Percentiles rank a stretch among this genome's conserved stretches.
Conservation (phyloP, 139 green algal species). For the Pseudopediastrum boryanum region DNA sequence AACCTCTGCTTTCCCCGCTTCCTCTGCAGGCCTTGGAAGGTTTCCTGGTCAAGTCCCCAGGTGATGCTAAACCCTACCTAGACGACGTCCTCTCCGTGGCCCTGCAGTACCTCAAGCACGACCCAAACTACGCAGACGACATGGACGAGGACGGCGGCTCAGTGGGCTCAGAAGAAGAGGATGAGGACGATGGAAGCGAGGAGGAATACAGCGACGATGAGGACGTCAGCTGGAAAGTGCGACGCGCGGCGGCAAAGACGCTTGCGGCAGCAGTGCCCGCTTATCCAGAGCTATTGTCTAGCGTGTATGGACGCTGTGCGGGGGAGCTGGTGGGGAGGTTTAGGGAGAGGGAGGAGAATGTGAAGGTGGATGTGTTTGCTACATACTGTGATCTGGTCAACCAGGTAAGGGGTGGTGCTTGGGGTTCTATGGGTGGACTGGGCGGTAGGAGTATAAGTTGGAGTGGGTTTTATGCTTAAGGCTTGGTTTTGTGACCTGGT, state of each 20-base stretch:
- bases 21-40: constrained; percentile 87
- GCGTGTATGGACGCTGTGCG: constrained; percentile 44
- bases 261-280: neutral
- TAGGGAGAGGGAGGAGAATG: constrained; percentile 92
- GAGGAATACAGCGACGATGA: constrained; percentile 94
- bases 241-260: neutral
- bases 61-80: constrained; percentile 48
- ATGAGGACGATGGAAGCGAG: constrained; percentile 52
- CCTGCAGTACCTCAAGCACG: constrained; percentile 74
- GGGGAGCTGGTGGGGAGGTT: constrained; percentile 78
- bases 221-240: constrained; percentile 96
- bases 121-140: constrained; percentile 88
- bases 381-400: constrained; percentile 77
- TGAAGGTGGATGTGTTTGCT: constrained; percentile 83
- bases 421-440: too few relatives aligned
- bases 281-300: constrained; percentile 56
- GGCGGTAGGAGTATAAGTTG: too few relatives aligned
- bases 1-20: neutral
- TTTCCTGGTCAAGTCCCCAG: constrained; percentile 76
- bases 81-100: constrained; percentile 48
- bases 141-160: constrained; percentile 28
- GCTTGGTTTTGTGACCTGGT: too few relatives aligned
- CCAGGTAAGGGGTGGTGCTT: constrained; percentile 43
- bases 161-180: constrained; percentile 41
- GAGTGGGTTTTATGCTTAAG: too few relatives aligned